Evolutionary conservation across 495 filamentous ascomycete species (phyloP).

Genomic region (Annulohypoxylon maeteangense): DNA sequence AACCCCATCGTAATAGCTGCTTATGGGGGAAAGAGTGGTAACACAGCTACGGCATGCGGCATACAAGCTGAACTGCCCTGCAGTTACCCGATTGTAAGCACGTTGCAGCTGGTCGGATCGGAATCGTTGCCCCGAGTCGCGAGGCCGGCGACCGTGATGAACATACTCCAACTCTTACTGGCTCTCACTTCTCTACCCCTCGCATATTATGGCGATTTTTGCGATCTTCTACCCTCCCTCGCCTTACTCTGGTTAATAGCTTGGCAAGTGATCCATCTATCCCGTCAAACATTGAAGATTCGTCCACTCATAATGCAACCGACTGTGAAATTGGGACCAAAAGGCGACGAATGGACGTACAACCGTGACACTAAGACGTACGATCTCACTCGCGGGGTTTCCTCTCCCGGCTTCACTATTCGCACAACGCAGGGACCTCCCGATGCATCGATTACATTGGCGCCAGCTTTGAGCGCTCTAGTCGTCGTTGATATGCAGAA

Average conservation of each 20-base stretch:
- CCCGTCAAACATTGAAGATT: not conserved
- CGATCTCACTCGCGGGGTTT: slow-evolving; percentile 36
- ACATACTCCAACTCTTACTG: not conserved
- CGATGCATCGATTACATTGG: slow-evolving; percentile 30
- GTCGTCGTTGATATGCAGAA: slow-evolving; percentile 72
- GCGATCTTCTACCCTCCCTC: slow-evolving; percentile 3
- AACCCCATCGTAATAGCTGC: not conserved
- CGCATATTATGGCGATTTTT: not conserved
- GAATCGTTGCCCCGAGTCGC: not conserved
- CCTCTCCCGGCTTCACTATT: slow-evolving; percentile 25
- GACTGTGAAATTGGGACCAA: slow-evolving; percentile 32
- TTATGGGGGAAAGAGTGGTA: not conserved
- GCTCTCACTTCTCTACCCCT: slow-evolving; percentile 7
- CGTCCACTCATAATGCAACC: slow-evolving; percentile 17
- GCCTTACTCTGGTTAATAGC: not conserved
- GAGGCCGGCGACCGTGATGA: not conserved
- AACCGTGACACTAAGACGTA: slow-evolving; percentile 25
- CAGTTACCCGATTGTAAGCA: not conserved
- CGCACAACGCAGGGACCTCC: slow-evolving; percentile 32
- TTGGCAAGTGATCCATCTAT: not conserved
- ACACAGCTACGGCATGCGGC: not conserved
- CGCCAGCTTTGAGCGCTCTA: slow-evolving; percentile 54
- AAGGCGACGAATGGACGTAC: slow-evolving; percentile 43
- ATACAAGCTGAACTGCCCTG: not conserved
- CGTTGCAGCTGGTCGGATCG: not conserved